Base-by-base conservation (phyloP, 2,329 filamentous ascomycete genomes). In the Onygenales sp. region DNA sequence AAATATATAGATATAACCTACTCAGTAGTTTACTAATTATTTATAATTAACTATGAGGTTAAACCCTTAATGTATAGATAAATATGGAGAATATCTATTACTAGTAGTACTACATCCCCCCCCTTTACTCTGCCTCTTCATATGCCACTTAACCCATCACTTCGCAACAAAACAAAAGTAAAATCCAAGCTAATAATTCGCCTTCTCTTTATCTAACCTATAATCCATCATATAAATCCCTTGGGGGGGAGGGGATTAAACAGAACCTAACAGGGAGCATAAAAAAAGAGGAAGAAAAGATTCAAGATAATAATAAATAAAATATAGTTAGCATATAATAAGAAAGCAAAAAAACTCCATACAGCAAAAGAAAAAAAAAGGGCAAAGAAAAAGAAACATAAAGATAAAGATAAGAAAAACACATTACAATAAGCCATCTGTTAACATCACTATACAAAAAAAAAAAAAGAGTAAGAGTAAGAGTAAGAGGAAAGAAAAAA, bases 341-440 rank as follows among this genome's bases (percentile, higher is more conserved):
- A 43, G 9, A 14, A 27, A 14, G 13, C 10, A 13, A 27, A 44
- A 39, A 3, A 39, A 39, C 36, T 39, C 36, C 36, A 39, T 7
- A 39, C 13, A 38, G 13, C 36, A 39, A n/a, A 39, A 39, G n/a
- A n/a, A 38, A 38, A 38, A 13, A 38, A 38, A 38, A 31, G 35
- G 13, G 38, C 1, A 13, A 36, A 49, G 35, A 53, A 11, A 42
- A 41, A 17, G 36, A 54, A 36, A 32, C 7, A 8, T 42, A 45
- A 17, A 43, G n/a, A 49, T 35, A 47, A 39, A 44, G 21, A 52
- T 13, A 46, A 46, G 10, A 43, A 33, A 50, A 50, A 47, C 44
- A n/a, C 44, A 17, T 41, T 42, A 51, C n/a, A 43, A 42, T 21
- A 10, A 41, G 38, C 27, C 36, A 11, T 13, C 13, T 17, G 14